Percentiles rank a stretch among this genome's conserved stretches.
phyloP scores from a whole-genome alignment of 805 yeast species.

The Kregervanrija delftensis region DNA sequence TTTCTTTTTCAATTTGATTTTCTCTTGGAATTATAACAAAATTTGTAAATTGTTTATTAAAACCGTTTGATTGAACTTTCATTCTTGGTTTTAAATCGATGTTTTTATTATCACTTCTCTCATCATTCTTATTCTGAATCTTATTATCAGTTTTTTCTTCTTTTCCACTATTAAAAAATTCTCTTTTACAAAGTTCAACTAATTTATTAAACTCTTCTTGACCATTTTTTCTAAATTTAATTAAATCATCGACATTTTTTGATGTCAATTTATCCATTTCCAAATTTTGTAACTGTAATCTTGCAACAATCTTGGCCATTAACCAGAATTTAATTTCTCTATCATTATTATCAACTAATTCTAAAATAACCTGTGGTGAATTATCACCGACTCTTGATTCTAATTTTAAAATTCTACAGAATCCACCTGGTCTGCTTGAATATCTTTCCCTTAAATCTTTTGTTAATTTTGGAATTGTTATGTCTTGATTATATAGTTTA shows the following conservation, averaged over 20 bases:
- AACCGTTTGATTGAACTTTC: conserved; percentile 23
- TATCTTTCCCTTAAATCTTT: conserved; percentile 62
- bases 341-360: conserved; percentile 57
- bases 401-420: conserved; percentile 73
- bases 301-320: conserved; percentile 79
- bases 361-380: conserved; percentile 84
- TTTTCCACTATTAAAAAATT: conserved; percentile 31
- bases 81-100: conserved; percentile 23
- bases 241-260: conserved; percentile 48
- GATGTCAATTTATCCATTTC: conserved; percentile 47
- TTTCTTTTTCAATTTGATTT: not conserved
- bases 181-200: conserved; percentile 50
- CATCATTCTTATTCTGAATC: no score
- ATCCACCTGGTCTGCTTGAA: conserved; percentile 62
- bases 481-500: conserved; percentile 40
- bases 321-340: conserved; percentile 70
- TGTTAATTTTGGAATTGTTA: conserved; percentile 57
- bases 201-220: conserved; percentile 46
- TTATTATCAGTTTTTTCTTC: conserved; percentile 13
- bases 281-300: conserved; percentile 58
- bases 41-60: conserved; percentile 23
- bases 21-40: conserved; percentile 28
- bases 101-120: not conserved
- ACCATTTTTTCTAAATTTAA: conserved; percentile 42
- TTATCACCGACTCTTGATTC: conserved; percentile 87